Evolutionary conservation across 2,329 filamentous ascomycete species (phyloP).

Genomic region (Lojkania enalia): DNA sequence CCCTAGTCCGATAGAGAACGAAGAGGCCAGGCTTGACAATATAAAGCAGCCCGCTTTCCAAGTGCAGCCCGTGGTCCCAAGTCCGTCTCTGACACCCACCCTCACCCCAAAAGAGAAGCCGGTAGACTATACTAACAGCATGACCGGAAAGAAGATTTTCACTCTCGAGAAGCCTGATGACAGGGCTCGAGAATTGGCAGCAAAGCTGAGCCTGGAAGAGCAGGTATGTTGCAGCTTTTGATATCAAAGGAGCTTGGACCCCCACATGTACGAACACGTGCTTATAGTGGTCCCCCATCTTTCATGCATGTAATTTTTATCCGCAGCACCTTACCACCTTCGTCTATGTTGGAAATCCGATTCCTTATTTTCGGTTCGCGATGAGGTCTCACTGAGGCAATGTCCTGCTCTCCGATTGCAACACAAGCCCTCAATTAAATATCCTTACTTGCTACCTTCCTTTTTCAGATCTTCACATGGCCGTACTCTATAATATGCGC

Average conservation of each 20-base stretch:
- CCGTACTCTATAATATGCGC: constrained; percentile 5
- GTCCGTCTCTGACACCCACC: constrained; percentile 34
- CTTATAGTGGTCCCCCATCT: neutral
- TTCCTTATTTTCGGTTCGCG: too few species aligned
- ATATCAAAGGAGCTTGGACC: constrained; percentile 10
- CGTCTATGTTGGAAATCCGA: too few species aligned
- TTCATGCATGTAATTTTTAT: neutral
- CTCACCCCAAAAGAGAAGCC: constrained; percentile 32
- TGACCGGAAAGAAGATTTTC: constrained; percentile 41
- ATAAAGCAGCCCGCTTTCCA: constrained; percentile 39
- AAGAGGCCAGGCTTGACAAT: constrained; percentile 27
- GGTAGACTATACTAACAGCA: constrained; percentile 26
- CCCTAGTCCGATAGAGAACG: constrained; percentile 29
- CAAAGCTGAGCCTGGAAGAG: constrained; percentile 43
- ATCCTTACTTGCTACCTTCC: too few species aligned
- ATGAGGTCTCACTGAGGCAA: too few species aligned
- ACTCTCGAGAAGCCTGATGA: constrained; percentile 37
- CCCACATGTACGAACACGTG: neutral
- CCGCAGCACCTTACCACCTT: too few species aligned
- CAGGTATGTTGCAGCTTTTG: constrained; percentile 36
- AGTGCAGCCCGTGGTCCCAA: constrained; percentile 33
- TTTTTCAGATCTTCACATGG: neutral
- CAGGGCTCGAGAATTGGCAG: constrained; percentile 39
- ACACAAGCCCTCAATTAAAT: too few species aligned
- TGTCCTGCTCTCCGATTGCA: too few species aligned